Evolutionary conservation across 2,329 filamentous ascomycete genomes (phyloP).

Genomic region (Cladobotryum protrusum): DNA sequence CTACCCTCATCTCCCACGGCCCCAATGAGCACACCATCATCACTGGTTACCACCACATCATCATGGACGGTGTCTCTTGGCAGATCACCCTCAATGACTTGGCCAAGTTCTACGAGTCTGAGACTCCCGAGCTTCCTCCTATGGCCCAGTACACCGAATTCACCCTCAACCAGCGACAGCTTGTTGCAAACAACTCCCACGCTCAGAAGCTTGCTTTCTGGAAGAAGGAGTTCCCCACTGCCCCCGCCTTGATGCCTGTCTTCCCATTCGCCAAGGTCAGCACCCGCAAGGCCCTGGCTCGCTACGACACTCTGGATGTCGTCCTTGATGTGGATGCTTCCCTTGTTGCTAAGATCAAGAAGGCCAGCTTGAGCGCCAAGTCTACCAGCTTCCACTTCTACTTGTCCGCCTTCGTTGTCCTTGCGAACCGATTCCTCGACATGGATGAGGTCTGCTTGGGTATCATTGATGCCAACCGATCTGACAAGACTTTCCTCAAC

Average conservation of each 20-base stretch:
- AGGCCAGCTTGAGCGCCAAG: background rate
- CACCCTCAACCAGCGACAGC: slow-evolving; percentile 25
- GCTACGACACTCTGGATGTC: background rate
- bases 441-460: background rate
- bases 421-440: background rate
- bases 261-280: slow-evolving; percentile 12
- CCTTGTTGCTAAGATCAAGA: background rate
- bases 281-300: slow-evolving; percentile 8
- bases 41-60: slow-evolving; percentile 43
- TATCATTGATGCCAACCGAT: background rate
- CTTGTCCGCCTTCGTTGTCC: background rate
- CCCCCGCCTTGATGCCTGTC: slow-evolving; percentile 12
- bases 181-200: slow-evolving; percentile 14
- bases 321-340: background rate
- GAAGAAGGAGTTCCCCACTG: slow-evolving; percentile 12
- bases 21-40: slow-evolving; percentile 33
- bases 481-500: background rate
- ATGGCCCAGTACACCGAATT: slow-evolving; percentile 32
- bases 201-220: slow-evolving; percentile 19
- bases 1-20: slow-evolving; percentile 30
- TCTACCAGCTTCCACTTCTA: slow-evolving; percentile 3
- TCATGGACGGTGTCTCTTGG: slow-evolving; percentile 43
- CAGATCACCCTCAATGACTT: slow-evolving; percentile 39
- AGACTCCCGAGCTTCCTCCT: slow-evolving; percentile 10
- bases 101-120: slow-evolving; percentile 33